phyloP scores from a whole-genome alignment of 331 rosid species.

The Telfairia occidentalis region DNA sequence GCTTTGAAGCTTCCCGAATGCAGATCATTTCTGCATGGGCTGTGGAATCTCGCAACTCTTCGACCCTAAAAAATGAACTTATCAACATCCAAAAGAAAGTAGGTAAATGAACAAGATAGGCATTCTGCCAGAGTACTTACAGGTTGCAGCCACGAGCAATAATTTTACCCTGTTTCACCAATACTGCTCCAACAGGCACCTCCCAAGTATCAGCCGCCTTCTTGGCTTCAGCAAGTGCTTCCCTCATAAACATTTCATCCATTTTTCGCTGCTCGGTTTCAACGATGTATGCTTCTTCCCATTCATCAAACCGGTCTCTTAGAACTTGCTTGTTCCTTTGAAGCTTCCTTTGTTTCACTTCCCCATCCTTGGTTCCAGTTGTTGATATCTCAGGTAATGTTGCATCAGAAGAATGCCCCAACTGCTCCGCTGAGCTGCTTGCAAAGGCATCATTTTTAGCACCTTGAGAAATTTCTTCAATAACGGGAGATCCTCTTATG shows the following conservation, averaged over 20 bases:
- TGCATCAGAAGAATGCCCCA: conserved; percentile 26
- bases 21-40: conserved; percentile 98
- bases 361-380: conserved; percentile 38
- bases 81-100: conserved; percentile 11
- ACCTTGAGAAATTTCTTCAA: conserved; percentile 21
- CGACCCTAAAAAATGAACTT: conserved; percentile 55
- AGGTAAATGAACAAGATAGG: not conserved
- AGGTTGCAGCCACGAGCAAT: conserved; percentile 85
- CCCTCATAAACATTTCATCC: conserved; percentile 89
- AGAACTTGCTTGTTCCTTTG: conserved; percentile 59
- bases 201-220: conserved; percentile 96
- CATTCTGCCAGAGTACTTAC: conserved; percentile 36
- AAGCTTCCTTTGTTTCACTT: conserved; percentile 65
- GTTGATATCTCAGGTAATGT: conserved; percentile 31
- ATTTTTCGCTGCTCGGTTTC: conserved; percentile 56
- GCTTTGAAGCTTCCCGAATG: conserved; percentile 82
- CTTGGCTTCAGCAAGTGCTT: conserved; percentile 87
- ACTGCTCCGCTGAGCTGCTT: conserved; percentile 28
- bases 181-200: conserved; percentile 96
- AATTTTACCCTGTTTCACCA: conserved; percentile 78
- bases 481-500: conserved; percentile 19
- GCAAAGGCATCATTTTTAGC: conserved; percentile 22
- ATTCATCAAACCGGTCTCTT: conserved; percentile 73
- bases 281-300: conserved; percentile 75
- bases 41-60: conserved; percentile 85